These are phyloP conservation scores for Microcos paniculata DNA, from an alignment of 345 rosid genomes.

Conservation along the genomic window DNA sequence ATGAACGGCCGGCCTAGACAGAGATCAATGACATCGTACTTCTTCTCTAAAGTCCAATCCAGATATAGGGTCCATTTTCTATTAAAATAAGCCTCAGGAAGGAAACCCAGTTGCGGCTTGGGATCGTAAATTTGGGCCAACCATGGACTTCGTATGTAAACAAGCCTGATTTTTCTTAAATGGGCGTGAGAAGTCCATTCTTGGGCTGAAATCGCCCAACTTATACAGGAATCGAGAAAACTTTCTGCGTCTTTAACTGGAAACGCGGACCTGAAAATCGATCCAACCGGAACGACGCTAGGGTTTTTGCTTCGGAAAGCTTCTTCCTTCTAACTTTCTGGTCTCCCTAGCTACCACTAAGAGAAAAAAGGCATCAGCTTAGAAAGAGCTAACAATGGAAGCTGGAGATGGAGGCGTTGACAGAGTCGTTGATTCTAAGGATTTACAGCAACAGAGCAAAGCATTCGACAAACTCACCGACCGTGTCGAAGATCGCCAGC, in stretches of 20 bases:
- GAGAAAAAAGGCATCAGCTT: background rate
- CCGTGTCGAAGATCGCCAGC: slow-evolving; percentile 98
- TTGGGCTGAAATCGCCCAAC: background rate
- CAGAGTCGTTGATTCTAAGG: slow-evolving; percentile 74
- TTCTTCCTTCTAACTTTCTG: background rate
- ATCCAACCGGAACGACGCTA: slow-evolving; percentile 10
- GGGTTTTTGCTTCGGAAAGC: slow-evolving; percentile 24
- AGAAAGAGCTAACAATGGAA: slow-evolving; percentile 47
- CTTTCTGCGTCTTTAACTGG: background rate
- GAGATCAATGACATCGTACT: too few species aligned
- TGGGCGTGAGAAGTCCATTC: background rate
- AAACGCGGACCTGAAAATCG: background rate
- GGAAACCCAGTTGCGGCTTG: too few species aligned
- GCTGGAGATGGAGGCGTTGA: slow-evolving; percentile 63
- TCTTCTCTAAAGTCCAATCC: too few species aligned
- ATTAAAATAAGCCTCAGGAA: too few species aligned
- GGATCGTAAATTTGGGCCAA: too few species aligned
- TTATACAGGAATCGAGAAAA: background rate
- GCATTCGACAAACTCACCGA: slow-evolving; percentile 97
- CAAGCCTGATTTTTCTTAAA: background rate
- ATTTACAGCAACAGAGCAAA: slow-evolving; percentile 95
- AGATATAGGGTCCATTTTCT: too few species aligned
- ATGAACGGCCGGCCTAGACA: too few species aligned
- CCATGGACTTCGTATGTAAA: background rate
- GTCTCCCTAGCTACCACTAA: background rate